Evolutionary conservation across 1,284 basidiomycete species (phyloP), one percentile per base, ranked within the genome.

Genomic region (Marasmius oreades): DNA sequence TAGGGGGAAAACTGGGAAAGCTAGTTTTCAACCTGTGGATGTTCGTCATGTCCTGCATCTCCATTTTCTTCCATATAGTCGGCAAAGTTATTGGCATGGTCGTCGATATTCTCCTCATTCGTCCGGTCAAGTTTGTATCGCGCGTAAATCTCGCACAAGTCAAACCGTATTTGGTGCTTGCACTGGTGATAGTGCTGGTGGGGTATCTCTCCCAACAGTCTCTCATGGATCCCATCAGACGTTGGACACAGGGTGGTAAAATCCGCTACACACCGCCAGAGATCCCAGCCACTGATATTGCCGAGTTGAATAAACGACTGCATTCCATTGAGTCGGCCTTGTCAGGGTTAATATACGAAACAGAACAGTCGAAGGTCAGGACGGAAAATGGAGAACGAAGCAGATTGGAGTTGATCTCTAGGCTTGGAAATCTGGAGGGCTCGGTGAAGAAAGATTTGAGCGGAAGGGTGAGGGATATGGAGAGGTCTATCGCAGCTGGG

Each of bases 271-370:
- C 69, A 14, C 69, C 80, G 8, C 86, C 90, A 0, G 76, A 81
- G 8, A 65, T 77, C 5, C 88, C 89, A 5, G 82, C 86, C 1
- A 77, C 78, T 11, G 81, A 89, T 63, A 74, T 93, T 48, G 80
- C 84, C 5, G 91, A 91, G 59, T 74, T 95, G 20, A 76, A 86
- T 2, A 74, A 77, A 1, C 84, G 93, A 10, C 73, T 95, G 3
- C 77, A 80, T 56, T 74, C 76, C 44, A 76, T 92, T 26, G 90
- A 93, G 69, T 76, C 70, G 43, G 80, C 79, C 2, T 69, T 92
- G 1, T 79, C 81, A 11, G 76, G 77, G 16, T 69, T 90, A 8
- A 79, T 83, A 1, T 61, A 73, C 8, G 84, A 88, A 51, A 69
- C 73, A 10, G 77, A 86, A 58, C 77, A 75, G 50, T 72, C 75